Base-by-base conservation (phyloP, 2,329 filamentous ascomycete genomes). In the Pseudopyrenochaeta lycopersici region DNA sequence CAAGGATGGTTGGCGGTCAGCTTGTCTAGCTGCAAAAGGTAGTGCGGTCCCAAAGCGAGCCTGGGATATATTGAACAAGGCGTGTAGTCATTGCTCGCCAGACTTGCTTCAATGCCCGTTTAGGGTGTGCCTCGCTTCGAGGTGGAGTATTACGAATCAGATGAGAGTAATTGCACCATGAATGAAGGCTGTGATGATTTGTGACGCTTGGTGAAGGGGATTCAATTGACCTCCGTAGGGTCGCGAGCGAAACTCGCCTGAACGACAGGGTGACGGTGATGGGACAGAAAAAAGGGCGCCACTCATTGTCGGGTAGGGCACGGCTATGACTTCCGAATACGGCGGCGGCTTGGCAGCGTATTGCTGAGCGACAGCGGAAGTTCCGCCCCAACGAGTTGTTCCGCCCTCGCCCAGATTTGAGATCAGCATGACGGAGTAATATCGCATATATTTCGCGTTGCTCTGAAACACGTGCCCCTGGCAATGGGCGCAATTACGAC, bases 41-140 rank as follows among this genome's bases (percentile, higher is more conserved):
- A 55, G 15, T 49, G 55, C 46, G 40, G 31, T 64, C 58, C 56
- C 54, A 50, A 48, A 47, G 40, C 27, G 38, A 49, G 17, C 20
- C 41, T 51, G 46, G 41, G 43, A 17, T 41, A 20, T 49, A 27
- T 40, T 50, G 58, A 51, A 46, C 44, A 42, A 48, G 11, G 27
- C 27, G 48, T 38, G 46, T 40, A 47, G 46, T 44, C 44, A 21
- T 38, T 42, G 51, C 56, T 68, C 61, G 66, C 61, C 56, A 62
- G 38, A 67, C 59, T 45, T 67, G 36, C 66, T 67, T 6, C 50
- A 52, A 52, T 32, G 43, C 42, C 36, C 18, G 11, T 10, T 44
- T 38, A 31, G 48, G 48, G 49, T 27, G 20, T 11, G 20, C 48
- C 40, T 30, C 18, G 18, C 21, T 44, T 30, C 39, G 6, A 30